phyloP scores from a whole-genome alignment of 2,329 filamentous ascomycete genomes.

The Cladosporium sp. region DNA sequence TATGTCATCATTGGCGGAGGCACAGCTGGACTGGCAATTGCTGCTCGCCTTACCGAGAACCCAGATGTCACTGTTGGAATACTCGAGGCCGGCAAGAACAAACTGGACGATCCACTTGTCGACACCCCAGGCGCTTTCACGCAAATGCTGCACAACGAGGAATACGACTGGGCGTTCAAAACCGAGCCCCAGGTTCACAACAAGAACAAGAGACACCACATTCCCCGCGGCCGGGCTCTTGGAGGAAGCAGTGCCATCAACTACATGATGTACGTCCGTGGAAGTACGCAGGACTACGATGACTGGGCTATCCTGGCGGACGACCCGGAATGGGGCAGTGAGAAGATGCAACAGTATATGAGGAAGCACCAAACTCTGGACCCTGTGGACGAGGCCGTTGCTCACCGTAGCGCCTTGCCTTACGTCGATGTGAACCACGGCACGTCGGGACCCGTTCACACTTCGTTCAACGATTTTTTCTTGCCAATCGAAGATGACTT shows the following conservation, averaged over 20 bases:
- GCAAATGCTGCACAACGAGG: constrained; percentile 13
- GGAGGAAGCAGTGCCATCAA: constrained; percentile 41
- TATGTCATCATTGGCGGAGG: constrained; percentile 30
- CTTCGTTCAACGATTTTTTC: constrained; percentile 33
- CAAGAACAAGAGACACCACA: constrained; percentile 19
- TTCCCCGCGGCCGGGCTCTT: constrained; percentile 33
- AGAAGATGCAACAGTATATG: constrained; percentile 44
- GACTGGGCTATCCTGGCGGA: constrained; percentile 41
- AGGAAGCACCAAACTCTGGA: constrained; percentile 37
- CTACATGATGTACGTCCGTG: constrained; percentile 39
- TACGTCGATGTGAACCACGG: constrained; percentile 34
- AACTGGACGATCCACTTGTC: constrained; percentile 20
- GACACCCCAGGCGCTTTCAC: constrained; percentile 23
- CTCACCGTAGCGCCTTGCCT: constrained; percentile 26
- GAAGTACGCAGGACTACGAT: constrained; percentile 43
- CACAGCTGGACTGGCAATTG: constrained; percentile 30
- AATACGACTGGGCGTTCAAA: constrained; percentile 26
- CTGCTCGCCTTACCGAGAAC: constrained; percentile 28
- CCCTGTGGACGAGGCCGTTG: constrained; percentile 26
- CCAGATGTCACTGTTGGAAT: constrained; percentile 30
- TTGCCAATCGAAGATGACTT: constrained; percentile 34
- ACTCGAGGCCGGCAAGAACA: constrained; percentile 30
- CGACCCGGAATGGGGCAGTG: constrained; percentile 45
- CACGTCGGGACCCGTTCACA: constrained; percentile 32
- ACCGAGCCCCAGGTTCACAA: constrained; percentile 23